phyloP scores from a whole-genome alignment of 352 stramenopile species.

The Phytophthora tubulina region DNA sequence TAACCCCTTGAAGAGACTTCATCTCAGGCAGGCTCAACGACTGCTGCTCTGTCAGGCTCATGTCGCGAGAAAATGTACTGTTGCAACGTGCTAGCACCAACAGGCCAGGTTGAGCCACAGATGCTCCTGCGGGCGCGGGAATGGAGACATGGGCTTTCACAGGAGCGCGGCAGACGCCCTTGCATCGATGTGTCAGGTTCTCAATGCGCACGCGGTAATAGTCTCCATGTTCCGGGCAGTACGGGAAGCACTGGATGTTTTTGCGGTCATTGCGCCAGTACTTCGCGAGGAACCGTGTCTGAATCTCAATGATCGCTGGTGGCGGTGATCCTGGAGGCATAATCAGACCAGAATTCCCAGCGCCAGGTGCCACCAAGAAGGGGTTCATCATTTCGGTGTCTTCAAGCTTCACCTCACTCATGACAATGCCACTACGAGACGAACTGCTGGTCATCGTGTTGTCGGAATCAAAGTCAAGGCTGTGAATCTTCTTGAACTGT shows the following conservation, averaged over 20 bases:
- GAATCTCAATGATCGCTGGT: conserved; percentile 76
- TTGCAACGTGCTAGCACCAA: conserved; percentile 84
- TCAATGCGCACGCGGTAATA: conserved; percentile 92
- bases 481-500: conserved; percentile 78
- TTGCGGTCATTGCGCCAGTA: conserved; percentile 94
- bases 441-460: conserved; percentile 43
- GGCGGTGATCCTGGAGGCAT: conserved; percentile 26
- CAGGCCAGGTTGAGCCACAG: conserved; percentile 49
- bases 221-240: conserved; percentile 89
- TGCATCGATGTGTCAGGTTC: conserved; percentile 83
- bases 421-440: conserved; percentile 27
- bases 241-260: conserved; percentile 94
- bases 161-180: conserved; percentile 84
- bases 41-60: conserved; percentile 57
- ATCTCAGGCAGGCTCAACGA: conserved; percentile 68
- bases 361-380: conserved; percentile 48
- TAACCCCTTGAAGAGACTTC: conserved; percentile 75
- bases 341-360: conserved; percentile 17
- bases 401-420: conserved; percentile 43
- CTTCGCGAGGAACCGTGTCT: conserved; percentile 88
- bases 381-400: conserved; percentile 57
- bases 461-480: conserved; percentile 74
- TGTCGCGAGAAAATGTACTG: conserved; percentile 83
- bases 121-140: conserved; percentile 38
- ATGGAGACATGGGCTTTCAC: conserved; percentile 81